Percentiles rank a stretch among this genome's conserved stretches.
Conservation (phyloP, 179 eudicot species). For the Dionaea muscipula region DNA sequence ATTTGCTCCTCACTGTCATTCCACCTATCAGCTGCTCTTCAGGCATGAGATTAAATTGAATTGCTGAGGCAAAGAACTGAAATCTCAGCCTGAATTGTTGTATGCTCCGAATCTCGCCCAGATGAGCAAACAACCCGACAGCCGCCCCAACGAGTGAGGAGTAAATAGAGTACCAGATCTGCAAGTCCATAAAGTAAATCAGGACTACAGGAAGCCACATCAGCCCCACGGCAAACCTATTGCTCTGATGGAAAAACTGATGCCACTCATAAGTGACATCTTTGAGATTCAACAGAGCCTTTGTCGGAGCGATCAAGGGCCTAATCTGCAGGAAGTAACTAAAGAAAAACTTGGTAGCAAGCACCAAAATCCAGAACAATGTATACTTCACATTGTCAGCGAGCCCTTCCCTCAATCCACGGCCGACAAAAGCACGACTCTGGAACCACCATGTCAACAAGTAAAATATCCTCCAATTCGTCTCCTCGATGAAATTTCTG, state of each 20-base stretch:
- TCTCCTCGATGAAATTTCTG: constrained; percentile 66
- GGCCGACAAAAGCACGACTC: constrained; percentile 68
- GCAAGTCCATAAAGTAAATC: constrained; percentile 78
- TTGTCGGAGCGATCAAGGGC: constrained; percentile 66
- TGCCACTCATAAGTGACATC: constrained; percentile 62
- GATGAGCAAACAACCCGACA: constrained; percentile 68
- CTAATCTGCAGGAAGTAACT: constrained; percentile 74
- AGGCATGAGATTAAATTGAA: constrained; percentile 90
- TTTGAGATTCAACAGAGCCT: constrained; percentile 25
- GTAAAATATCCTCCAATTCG: constrained; percentile 74
- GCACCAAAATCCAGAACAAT: constrained; percentile 72
- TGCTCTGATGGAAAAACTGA: constrained; percentile 55
- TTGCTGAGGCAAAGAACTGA: constrained; percentile 94
- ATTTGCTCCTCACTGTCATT: constrained; percentile 47
- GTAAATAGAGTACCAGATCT: constrained; percentile 83
- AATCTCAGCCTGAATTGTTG: constrained; percentile 81
- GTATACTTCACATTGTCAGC: constrained; percentile 68
- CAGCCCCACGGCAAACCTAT: constrained; percentile 70
- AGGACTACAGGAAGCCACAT: constrained; percentile 88
- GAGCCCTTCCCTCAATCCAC: constrained; percentile 82
- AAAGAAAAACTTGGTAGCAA: constrained; percentile 61
- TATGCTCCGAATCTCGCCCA: constrained; percentile 88
- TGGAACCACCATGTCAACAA: constrained; percentile 91
- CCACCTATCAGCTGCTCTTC: constrained; percentile 71
- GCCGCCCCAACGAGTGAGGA: constrained; percentile 78